These are phyloP conservation scores for Urochloa ruziziensis DNA, from an alignment of 176 grass and related monocot genomes.

Conservation along the genomic window DNA sequence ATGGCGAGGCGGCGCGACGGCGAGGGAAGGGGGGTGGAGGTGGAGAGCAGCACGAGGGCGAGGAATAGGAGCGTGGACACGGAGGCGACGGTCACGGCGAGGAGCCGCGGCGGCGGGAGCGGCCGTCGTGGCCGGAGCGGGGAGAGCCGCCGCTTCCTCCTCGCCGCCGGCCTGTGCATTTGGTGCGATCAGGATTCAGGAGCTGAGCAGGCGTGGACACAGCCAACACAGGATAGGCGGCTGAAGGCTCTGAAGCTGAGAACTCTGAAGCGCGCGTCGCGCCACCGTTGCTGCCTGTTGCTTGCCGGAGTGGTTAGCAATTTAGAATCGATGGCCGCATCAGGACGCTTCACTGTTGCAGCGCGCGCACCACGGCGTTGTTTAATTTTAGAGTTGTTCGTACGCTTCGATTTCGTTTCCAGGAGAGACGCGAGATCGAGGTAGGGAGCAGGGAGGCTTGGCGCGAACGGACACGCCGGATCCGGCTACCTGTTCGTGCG, in stretches of 20 bases:
- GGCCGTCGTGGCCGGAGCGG: too few relatives aligned
- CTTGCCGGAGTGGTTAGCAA: neutral
- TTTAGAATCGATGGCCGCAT: neutral
- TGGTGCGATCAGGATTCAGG: neutral
- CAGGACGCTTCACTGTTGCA: neutral
- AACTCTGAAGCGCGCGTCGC: neutral
- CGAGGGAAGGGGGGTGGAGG: neutral
- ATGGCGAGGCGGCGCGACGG: neutral
- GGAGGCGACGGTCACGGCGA: neutral
- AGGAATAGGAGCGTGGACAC: conserved; percentile 14
- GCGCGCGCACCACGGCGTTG: neutral
- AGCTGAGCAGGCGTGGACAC: neutral
- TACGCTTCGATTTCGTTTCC: neutral
- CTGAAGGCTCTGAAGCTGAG: neutral
- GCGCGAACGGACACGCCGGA: conserved; percentile 19
- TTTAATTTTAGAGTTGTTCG: neutral
- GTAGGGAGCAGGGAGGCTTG: too few relatives aligned
- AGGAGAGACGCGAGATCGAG: neutral
- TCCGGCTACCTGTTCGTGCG: neutral
- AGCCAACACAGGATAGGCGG: neutral
- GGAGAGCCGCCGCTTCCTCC: neutral
- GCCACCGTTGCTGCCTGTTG: neutral
- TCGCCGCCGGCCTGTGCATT: neutral
- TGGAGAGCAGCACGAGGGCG: conserved; percentile 7
- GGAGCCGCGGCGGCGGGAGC: neutral